These are phyloP conservation scores for Porcisia hertigi DNA, from an alignment of 208 protist species.

Conservation along the genomic window DNA sequence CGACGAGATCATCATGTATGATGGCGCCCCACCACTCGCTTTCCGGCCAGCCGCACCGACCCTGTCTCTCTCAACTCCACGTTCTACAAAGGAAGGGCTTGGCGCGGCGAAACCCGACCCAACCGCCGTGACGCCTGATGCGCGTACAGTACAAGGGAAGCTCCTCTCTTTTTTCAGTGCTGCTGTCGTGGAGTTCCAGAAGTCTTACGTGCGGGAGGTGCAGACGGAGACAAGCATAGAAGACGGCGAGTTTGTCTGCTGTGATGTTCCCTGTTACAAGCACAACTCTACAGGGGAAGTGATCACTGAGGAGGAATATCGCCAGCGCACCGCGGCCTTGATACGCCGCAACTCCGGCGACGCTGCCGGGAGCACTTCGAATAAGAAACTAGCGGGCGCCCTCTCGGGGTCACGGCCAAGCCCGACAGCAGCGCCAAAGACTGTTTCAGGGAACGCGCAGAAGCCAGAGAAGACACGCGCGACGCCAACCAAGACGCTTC, in stretches of 20 bases:
- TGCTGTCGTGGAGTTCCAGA: slow-evolving; percentile 68
- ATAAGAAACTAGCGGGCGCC: slow-evolving; percentile 1
- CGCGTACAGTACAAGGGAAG: slow-evolving; percentile 25
- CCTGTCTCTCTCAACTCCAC: background rate
- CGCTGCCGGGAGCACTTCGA: background rate
- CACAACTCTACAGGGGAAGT: slow-evolving; percentile 42
- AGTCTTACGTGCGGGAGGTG: slow-evolving; percentile 57
- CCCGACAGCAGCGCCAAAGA: slow-evolving; percentile 11
- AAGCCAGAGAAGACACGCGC: slow-evolving; percentile 15
- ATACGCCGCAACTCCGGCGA: background rate
- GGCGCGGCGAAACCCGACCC: background rate
- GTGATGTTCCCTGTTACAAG: slow-evolving; percentile 55
- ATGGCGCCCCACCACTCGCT: slow-evolving; percentile 69
- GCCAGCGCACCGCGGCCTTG: slow-evolving; percentile 39
- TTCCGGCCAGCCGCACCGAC: slow-evolving; percentile 41
- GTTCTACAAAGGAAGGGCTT: slow-evolving; percentile 1
- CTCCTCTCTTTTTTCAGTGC: slow-evolving; percentile 70
- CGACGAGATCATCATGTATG: slow-evolving; percentile 83
- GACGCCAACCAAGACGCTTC: slow-evolving; percentile 29
- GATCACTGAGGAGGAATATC: slow-evolving; percentile 74
- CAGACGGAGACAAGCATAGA: slow-evolving; percentile 58
- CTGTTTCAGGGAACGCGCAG: background rate
- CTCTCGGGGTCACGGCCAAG: background rate
- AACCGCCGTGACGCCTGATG: background rate
- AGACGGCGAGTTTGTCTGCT: slow-evolving; percentile 73